Conservation (phyloP, 805 yeast species). For the Starmerella geochares region DNA sequence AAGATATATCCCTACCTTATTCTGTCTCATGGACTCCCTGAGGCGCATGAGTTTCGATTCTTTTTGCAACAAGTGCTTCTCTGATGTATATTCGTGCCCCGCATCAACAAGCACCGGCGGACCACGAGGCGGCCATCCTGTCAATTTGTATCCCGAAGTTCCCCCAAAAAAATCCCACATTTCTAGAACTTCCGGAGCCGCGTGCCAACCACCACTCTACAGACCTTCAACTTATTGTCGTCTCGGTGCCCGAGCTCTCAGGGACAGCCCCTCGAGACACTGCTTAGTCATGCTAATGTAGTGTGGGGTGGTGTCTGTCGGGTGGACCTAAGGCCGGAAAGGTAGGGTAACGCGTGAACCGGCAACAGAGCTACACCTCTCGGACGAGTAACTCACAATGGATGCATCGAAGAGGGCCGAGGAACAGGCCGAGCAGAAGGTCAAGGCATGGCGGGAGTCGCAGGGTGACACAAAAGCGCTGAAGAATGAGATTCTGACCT, state of each 20-base stretch:
- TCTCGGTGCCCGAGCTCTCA: no score
- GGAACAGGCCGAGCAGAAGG: conserved; percentile 6
- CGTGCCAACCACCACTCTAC: no score
- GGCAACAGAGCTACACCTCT: no score
- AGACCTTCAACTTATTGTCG: no score
- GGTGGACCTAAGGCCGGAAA: no score
- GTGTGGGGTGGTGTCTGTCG: no score
- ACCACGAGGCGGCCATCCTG: conserved; percentile 9
- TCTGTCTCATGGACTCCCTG: conserved; percentile 41
- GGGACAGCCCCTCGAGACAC: no score
- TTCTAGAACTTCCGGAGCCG: no score
- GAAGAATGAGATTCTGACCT: conserved; percentile 5
- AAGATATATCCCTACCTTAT: conserved; percentile 60
- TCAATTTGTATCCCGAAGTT: neutral
- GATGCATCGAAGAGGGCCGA: conserved; percentile 5
- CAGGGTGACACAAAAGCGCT: conserved; percentile 4
- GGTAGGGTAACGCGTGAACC: no score
- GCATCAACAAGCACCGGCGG: neutral
- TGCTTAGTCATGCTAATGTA: no score
- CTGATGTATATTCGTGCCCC: neutral
- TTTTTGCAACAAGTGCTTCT: neutral
- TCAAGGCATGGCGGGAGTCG: conserved; percentile 15
- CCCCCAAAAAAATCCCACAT: conserved; percentile 4
- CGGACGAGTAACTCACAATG: neutral
- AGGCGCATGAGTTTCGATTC: conserved; percentile 2